Conservation (phyloP, 345 rosid species). For the Tarenaya hassleriana region DNA sequence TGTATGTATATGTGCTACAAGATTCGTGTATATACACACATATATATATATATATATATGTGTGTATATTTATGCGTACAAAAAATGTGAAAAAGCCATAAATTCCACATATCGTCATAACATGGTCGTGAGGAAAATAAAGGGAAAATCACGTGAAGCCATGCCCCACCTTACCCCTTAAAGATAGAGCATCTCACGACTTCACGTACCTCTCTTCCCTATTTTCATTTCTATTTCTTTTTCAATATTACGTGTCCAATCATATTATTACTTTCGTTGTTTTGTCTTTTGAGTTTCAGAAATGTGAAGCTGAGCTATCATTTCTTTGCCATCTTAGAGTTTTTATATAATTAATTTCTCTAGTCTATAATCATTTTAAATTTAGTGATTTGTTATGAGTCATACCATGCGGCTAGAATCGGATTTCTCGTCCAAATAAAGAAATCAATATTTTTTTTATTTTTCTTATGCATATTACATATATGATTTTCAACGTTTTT, state of each 20-base stretch:
- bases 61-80: too few species aligned
- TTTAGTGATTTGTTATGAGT: too few species aligned
- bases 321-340: too few species aligned
- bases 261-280: too few species aligned
- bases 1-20: too few species aligned
- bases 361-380: too few species aligned
- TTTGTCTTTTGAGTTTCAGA: too few species aligned
- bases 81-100: constrained; percentile 19
- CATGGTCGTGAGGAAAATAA: constrained; percentile 20
- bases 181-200: constrained; percentile 48
- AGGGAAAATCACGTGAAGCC: constrained; percentile 70
- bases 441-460: constrained; percentile 20
- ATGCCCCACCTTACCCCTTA: constrained; percentile 61
- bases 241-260: not conserved
- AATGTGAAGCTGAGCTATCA: too few species aligned
- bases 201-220: constrained; percentile 14
- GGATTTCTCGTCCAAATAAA: too few species aligned
- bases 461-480: not conserved
- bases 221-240: not conserved
- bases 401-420: too few species aligned
- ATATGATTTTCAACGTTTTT: too few species aligned
- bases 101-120: constrained; percentile 9
- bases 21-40: not conserved
- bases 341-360: too few species aligned
- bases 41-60: constrained; percentile 24